Conservation (phyloP, 345 rosid genomes). For the Psidium guajava region DNA sequence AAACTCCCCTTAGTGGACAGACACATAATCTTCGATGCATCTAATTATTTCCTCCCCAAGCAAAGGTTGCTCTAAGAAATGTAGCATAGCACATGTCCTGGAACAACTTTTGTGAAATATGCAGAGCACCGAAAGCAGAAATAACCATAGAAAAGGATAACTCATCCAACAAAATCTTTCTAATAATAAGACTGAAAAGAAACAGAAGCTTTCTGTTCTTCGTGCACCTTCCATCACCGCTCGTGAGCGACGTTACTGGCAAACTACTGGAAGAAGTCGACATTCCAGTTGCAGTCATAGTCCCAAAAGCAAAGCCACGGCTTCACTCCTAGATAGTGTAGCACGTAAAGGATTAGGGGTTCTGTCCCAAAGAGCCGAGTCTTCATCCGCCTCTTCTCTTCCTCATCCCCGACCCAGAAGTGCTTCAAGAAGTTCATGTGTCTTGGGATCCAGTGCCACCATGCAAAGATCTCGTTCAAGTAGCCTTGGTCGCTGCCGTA, state of each 20-base stretch:
- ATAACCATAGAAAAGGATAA: neutral
- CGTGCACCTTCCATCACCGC: conserved; percentile 92
- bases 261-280: conserved; percentile 75
- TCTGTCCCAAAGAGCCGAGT: conserved; percentile 67
- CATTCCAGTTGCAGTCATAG: conserved; percentile 93
- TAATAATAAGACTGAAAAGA: neutral
- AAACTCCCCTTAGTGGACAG: neutral
- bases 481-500: conserved; percentile 86
- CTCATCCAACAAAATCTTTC: neutral
- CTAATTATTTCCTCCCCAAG: neutral
- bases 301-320: conserved; percentile 92
- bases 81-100: neutral
- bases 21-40: neutral
- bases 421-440: conserved; percentile 87
- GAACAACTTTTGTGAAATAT: neutral
- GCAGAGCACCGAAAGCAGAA: neutral
- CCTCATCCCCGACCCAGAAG: conserved; percentile 79
- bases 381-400: conserved; percentile 59
- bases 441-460: conserved; percentile 92
- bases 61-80: neutral
- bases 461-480: conserved; percentile 77
- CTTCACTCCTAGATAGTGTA: conserved; percentile 80
- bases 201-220: neutral
- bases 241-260: conserved; percentile 83
- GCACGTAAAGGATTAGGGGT: conserved; percentile 77